phyloP scores from a whole-genome alignment of 371 early-diverging fungal genomes.

The Mucor lusitanicus region DNA sequence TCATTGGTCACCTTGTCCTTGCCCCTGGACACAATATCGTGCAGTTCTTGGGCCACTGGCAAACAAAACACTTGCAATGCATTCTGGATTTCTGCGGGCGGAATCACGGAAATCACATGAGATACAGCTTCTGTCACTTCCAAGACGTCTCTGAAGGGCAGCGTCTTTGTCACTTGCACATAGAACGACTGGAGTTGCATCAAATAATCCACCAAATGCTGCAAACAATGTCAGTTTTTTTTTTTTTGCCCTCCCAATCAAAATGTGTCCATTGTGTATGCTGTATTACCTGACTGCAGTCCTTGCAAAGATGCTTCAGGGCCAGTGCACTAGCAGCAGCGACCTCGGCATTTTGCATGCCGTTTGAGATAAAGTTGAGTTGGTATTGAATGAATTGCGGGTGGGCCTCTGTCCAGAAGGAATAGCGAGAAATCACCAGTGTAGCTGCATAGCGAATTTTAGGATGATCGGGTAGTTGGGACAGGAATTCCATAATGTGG shows the following conservation, averaged over 20 bases:
- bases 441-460: conserved; percentile 94
- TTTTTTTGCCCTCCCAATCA: no score
- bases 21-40: conserved; percentile 45
- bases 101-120: conserved; percentile 80
- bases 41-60: conserved; percentile 77
- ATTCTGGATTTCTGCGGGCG: conserved; percentile 57
- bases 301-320: conserved; percentile 85
- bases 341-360: conserved; percentile 85
- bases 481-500: conserved; percentile 85
- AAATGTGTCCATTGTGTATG: neutral
- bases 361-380: conserved; percentile 82
- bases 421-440: conserved; percentile 93
- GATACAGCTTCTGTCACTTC: conserved; percentile 92
- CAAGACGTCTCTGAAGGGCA: conserved; percentile 71
- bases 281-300: conserved; percentile 76
- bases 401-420: conserved; percentile 89
- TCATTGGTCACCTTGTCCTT: conserved; percentile 23
- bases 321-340: conserved; percentile 89
- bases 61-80: conserved; percentile 82
- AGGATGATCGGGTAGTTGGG: conserved; percentile 84
- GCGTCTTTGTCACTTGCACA: conserved; percentile 57
- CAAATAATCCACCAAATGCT: conserved; percentile 72
- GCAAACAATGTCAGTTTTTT: conserved; percentile 2
- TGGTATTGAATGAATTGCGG: conserved; percentile 90
- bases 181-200: conserved; percentile 81